A percentile compares a stretch with the other conserved stretches of the same genome.
Conservation (phyloP, 495 filamentous ascomycete genomes). For the Lasiosphaeria hispida region DNA sequence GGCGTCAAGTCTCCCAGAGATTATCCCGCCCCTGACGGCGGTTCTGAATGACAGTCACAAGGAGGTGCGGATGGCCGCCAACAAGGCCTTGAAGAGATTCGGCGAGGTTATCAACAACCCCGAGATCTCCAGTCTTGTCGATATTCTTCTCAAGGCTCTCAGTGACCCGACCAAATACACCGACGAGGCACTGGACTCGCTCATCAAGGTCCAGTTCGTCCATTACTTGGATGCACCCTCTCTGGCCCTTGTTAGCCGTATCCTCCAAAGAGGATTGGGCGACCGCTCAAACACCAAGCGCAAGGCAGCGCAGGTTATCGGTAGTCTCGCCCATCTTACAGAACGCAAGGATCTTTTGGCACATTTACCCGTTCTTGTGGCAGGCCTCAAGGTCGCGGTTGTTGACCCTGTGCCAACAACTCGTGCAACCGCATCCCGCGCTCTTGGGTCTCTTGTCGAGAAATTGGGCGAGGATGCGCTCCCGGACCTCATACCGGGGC, state of each 20-base stretch:
- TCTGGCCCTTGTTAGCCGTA: slow-evolving; percentile 87
- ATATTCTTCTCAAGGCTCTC: slow-evolving; percentile 88
- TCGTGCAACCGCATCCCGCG: slow-evolving; percentile 94
- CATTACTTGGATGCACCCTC: slow-evolving; percentile 97
- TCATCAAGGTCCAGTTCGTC: slow-evolving; percentile 94
- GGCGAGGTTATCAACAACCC: slow-evolving; percentile 98
- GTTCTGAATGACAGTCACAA: slow-evolving; percentile 98
- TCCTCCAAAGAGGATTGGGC: slow-evolving; percentile 85
- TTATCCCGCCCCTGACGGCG: slow-evolving; percentile 89
- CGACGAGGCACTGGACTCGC: slow-evolving; percentile 85
- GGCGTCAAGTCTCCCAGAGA: slow-evolving; percentile 86
- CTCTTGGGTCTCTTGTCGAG: slow-evolving; percentile 89
- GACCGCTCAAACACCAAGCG: slow-evolving; percentile 92
- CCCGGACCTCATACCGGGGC: slow-evolving; percentile 93
- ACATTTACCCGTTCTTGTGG: slow-evolving; percentile 89
- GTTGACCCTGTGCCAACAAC: slow-evolving; percentile 96
- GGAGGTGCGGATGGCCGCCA: slow-evolving; percentile 86
- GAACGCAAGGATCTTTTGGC: slow-evolving; percentile 90
- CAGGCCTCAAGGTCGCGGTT: slow-evolving; percentile 81
- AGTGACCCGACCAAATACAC: slow-evolving; percentile 98
- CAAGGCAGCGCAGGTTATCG: slow-evolving; percentile 95
- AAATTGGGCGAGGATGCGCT: slow-evolving; percentile 96
- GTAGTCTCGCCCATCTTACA: slow-evolving; percentile 92
- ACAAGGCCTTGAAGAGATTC: slow-evolving; percentile 93
- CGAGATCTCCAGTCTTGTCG: slow-evolving; percentile 87